Evolutionary conservation across 1,284 basidiomycete species (phyloP).

Genomic region (Cryptococcus hybrid): DNA sequence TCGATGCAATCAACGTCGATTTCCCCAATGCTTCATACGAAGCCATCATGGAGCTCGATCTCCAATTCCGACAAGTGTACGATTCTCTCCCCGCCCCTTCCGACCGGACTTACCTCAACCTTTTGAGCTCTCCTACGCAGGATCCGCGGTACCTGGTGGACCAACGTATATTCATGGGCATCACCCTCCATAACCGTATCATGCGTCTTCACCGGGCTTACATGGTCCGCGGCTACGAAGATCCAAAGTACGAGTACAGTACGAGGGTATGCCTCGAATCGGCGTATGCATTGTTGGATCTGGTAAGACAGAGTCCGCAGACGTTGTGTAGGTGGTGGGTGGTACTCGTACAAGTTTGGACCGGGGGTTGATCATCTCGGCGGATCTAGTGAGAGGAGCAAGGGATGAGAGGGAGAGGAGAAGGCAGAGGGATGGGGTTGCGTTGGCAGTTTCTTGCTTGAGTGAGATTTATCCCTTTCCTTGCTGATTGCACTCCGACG

Average conservation of each 20-base stretch:
- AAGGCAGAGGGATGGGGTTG: conserved; percentile 10
- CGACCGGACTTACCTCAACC: conserved; percentile 18
- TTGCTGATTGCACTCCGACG: not conserved
- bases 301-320: conserved; percentile 14
- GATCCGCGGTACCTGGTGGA: conserved; percentile 13
- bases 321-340: conserved; percentile 18
- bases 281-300: conserved; percentile 15
- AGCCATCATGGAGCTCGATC: conserved; percentile 15
- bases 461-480: conserved; percentile 7
- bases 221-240: conserved; percentile 16
- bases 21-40: conserved; percentile 17
- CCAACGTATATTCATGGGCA: conserved; percentile 19
- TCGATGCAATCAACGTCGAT: conserved; percentile 16
- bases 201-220: conserved; percentile 20
- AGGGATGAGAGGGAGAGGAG: not conserved
- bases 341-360: conserved; percentile 21
- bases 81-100: conserved; percentile 3
- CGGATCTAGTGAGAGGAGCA: conserved; percentile 10
- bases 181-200: conserved; percentile 17
- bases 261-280: conserved; percentile 16
- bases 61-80: conserved; percentile 13
- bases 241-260: conserved; percentile 11
- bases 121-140: conserved; percentile 13
- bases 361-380: conserved; percentile 17
- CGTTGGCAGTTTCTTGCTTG: conserved; percentile 11